phyloP scores from a whole-genome alignment of 768 basidiomycete species.

The Pholiota microspora region DNA sequence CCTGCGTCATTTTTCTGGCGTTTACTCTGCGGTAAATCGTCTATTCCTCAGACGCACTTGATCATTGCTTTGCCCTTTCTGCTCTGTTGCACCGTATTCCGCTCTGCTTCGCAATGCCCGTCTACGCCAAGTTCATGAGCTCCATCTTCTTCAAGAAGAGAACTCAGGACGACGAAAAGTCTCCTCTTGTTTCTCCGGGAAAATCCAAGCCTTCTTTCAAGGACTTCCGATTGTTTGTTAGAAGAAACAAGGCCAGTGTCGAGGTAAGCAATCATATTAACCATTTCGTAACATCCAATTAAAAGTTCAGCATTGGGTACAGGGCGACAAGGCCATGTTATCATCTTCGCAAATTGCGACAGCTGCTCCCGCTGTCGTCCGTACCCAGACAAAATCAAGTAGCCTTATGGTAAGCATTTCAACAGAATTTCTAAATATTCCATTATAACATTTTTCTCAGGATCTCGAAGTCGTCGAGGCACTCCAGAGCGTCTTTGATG shows the following conservation, averaged over 20 bases:
- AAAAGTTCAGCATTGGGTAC: background rate
- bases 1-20: background rate
- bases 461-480: constrained; percentile 9
- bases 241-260: background rate
- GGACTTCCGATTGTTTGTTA: constrained; percentile 1
- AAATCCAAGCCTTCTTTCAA: constrained; percentile 1
- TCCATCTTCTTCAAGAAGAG: background rate
- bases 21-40: background rate
- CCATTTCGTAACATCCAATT: background rate
- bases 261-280: background rate
- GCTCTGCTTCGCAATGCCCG: background rate
- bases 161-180: background rate
- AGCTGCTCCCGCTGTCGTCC: background rate
- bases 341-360: background rate
- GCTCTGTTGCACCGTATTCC: background rate
- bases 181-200: background rate
- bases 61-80: background rate
- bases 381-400: background rate
- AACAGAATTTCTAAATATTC: background rate
- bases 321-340: background rate
- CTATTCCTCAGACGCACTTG: background rate
- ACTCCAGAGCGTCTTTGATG: constrained; percentile 11
- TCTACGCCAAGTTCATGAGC: background rate
- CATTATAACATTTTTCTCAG: constrained; percentile 2
- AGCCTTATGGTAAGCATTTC: background rate